Evolutionary conservation across 2,329 filamentous ascomycete species (phyloP).

Genomic region (Xylariaceae sp.): DNA sequence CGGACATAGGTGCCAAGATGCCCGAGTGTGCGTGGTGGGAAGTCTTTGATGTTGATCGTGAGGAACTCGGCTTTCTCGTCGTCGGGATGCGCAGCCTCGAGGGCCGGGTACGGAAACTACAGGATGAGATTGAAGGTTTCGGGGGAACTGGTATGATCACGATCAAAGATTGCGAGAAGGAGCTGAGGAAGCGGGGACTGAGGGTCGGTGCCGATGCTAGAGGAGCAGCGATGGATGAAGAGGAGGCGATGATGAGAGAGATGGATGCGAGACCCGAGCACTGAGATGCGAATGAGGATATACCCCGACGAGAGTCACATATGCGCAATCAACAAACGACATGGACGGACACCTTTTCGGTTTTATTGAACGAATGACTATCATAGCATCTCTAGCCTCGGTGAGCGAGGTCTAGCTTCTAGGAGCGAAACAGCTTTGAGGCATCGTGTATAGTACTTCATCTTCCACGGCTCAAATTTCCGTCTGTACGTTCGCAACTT

Average conservation of each 20-base stretch:
- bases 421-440: no score
- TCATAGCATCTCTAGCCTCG: neutral
- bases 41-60: constrained; percentile 91
- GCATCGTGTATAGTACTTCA: no score
- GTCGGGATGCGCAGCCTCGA: constrained; percentile 80
- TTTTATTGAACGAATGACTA: neutral
- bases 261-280: constrained; percentile 36
- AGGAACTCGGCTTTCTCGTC: constrained; percentile 90
- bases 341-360: no score
- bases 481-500: no score
- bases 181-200: constrained; percentile 55
- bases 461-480: no score
- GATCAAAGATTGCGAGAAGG: constrained; percentile 54
- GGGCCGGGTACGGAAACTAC: constrained; percentile 63
- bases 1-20: constrained; percentile 62
- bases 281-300: constrained; percentile 21
- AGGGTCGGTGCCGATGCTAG: constrained; percentile 28
- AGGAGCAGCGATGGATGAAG: constrained; percentile 36
- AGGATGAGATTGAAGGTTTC: constrained; percentile 51
- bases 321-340: neutral
- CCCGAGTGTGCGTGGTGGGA: constrained; percentile 94
- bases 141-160: constrained; percentile 52
- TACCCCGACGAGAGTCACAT: neutral
- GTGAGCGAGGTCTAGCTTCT: no score
- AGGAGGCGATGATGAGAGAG: constrained; percentile 43